Conservation (phyloP, 2,329 filamentous ascomycete genomes). For the Thelonectria discophora region DNA sequence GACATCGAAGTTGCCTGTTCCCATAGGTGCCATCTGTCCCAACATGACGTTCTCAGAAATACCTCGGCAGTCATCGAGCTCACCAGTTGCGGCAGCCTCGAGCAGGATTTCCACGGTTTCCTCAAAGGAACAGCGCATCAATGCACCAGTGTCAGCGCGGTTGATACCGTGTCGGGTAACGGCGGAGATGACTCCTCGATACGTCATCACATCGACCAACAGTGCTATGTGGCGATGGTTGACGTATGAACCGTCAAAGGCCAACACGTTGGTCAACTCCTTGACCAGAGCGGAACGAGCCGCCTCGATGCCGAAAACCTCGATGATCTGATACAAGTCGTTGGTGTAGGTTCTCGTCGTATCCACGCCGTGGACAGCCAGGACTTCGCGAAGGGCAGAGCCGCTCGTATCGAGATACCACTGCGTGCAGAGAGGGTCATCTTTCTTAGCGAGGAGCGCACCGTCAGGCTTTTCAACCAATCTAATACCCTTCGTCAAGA, state of each 20-base stretch:
- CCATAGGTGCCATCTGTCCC: conserved; percentile 95
- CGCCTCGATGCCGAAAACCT: conserved; percentile 96
- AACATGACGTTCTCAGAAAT: conserved; percentile 99
- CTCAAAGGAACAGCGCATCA: conserved; percentile 99
- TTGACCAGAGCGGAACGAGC: conserved; percentile 86
- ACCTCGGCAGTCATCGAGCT: conserved; percentile 96
- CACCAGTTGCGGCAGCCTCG: conserved; percentile 92
- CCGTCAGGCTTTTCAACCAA: conserved; percentile 76
- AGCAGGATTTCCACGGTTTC: conserved; percentile 98
- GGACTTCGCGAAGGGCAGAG: conserved; percentile 83
- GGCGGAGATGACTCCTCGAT: conserved; percentile 90
- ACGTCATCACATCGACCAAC: conserved; percentile 97
- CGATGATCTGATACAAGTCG: conserved; percentile 92
- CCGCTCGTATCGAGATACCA: conserved; percentile 97
- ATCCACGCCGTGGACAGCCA: conserved; percentile 89
- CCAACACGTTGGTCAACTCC: conserved; percentile 90
- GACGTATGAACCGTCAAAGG: conserved; percentile 99
- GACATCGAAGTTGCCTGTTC: conserved; percentile 95
- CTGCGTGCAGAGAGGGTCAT: conserved; percentile 80
- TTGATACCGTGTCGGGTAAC: conserved; percentile 99
- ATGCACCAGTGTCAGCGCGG: conserved; percentile 92
- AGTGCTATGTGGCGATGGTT: conserved; percentile 97
- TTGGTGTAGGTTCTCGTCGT: conserved; percentile 89
- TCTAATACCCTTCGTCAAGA: conserved; percentile 83
- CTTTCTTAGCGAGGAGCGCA: conserved; percentile 76